Conservation (phyloP, 2,329 filamentous ascomycete genomes). For the Dryadomyces sulphureus region DNA sequence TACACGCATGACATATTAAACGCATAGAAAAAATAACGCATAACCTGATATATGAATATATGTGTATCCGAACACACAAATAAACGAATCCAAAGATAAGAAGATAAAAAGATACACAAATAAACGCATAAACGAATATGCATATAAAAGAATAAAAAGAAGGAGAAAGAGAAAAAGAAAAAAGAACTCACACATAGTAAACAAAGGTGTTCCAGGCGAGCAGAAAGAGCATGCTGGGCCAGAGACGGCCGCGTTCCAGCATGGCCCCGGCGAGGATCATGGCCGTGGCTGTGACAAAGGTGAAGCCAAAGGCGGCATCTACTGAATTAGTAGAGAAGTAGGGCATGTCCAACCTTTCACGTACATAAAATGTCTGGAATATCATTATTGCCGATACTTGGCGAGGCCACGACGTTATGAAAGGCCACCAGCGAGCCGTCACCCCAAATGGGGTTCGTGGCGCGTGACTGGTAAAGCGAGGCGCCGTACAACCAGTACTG, state of each 20-base stretch:
- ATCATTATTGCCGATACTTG: slow-evolving; percentile 38
- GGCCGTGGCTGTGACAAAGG: slow-evolving; percentile 45
- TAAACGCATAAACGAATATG: too few species aligned
- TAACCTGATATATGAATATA: too few species aligned
- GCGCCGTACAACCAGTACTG: slow-evolving; percentile 45
- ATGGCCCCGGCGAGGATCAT: slow-evolving; percentile 51
- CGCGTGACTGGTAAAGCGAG: slow-evolving; percentile 44
- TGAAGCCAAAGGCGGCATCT: slow-evolving; percentile 39
- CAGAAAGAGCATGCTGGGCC: slow-evolving; percentile 47
- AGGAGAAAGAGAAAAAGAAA: too few species aligned
- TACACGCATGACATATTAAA: too few species aligned
- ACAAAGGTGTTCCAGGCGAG: slow-evolving; percentile 52
- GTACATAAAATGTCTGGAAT: slow-evolving; percentile 43
- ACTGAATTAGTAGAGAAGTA: not conserved
- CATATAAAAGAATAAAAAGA: too few species aligned
- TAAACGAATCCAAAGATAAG: too few species aligned
- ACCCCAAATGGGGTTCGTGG: not conserved
- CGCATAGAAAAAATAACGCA: too few species aligned
- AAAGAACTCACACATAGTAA: slow-evolving; percentile 27
- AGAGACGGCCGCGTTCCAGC: slow-evolving; percentile 42
- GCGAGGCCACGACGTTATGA: slow-evolving; percentile 43
- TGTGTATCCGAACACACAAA: too few species aligned
- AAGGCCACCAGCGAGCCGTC: slow-evolving; percentile 33
- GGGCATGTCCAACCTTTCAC: not conserved
- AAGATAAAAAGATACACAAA: too few species aligned